These are phyloP conservation scores for Zygosaccharomyces siamensis DNA, from an alignment of 805 yeast genomes.

Conservation along the genomic window DNA sequence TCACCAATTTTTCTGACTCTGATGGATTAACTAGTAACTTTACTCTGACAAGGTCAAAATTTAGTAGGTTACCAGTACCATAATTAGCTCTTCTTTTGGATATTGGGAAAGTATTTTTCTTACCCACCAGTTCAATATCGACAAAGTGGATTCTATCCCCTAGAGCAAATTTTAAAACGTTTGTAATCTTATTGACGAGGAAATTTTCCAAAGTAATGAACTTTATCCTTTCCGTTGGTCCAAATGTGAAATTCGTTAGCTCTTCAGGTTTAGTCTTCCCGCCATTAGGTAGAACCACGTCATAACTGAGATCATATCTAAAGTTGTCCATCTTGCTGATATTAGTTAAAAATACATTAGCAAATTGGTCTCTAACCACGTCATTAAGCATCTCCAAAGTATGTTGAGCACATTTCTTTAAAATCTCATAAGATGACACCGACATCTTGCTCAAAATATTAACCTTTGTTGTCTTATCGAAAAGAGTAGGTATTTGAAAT, in stretches of 20 bases:
- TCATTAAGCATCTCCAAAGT: slow-evolving; percentile 70
- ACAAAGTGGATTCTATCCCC: slow-evolving; percentile 42
- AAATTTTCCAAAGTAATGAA: slow-evolving; percentile 66
- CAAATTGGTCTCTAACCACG: slow-evolving; percentile 78
- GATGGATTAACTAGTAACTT: slow-evolving; percentile 68
- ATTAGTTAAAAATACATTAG: slow-evolving; percentile 64
- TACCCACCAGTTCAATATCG: slow-evolving; percentile 35
- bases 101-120: slow-evolving; percentile 31
- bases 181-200: slow-evolving; percentile 55
- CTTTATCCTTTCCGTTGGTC: slow-evolving; percentile 66
- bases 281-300: slow-evolving; percentile 44
- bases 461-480: slow-evolving; percentile 70
- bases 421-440: slow-evolving; percentile 53
- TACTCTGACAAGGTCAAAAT: slow-evolving; percentile 40
- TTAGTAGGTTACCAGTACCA: slow-evolving; percentile 23
- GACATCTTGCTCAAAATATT: slow-evolving; percentile 82
- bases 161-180: slow-evolving; percentile 52
- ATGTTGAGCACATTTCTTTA: slow-evolving; percentile 62
- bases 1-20: slow-evolving; percentile 74
- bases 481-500: slow-evolving; percentile 67
- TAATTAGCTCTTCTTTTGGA: slow-evolving; percentile 50
- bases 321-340: slow-evolving; percentile 46
- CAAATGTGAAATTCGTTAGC: slow-evolving; percentile 45
- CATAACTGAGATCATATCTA: slow-evolving; percentile 56
- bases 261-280: slow-evolving; percentile 26